These are phyloP conservation scores for Rosa hybrid DNA, from an alignment of 331 rosid species.

Conservation along the genomic window DNA sequence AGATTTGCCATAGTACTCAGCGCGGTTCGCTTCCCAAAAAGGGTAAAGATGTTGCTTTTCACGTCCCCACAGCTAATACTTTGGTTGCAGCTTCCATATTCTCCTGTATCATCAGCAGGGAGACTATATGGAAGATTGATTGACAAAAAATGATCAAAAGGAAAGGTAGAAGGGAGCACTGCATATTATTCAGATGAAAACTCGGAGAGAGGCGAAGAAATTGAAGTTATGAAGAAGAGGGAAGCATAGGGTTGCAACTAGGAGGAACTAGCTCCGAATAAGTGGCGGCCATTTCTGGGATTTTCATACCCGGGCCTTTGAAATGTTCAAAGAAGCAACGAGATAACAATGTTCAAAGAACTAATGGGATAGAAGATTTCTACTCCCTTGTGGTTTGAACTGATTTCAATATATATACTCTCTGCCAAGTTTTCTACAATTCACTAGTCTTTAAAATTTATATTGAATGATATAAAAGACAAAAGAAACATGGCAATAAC, in stretches of 20 bases:
- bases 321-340: too few species aligned
- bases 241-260: neutral
- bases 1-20: conserved; percentile 39
- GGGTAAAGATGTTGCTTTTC: conserved; percentile 39
- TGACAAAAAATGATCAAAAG: neutral
- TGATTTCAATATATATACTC: too few species aligned
- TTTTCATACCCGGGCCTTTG: neutral
- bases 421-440: too few species aligned
- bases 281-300: neutral
- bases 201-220: neutral
- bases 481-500: too few species aligned
- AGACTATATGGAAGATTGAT: neutral
- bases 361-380: neutral
- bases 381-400: too few species aligned
- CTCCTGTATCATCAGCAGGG: neutral
- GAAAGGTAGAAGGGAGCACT: neutral
- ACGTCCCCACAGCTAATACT: conserved; percentile 15
- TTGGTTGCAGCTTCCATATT: conserved; percentile 24
- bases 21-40: conserved; percentile 50
- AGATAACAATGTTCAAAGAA: too few species aligned
- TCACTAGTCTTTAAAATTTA: too few species aligned
- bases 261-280: neutral
- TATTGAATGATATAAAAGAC: too few species aligned
- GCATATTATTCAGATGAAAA: neutral
- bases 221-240: neutral